phyloP scores from a whole-genome alignment of 1,139 yeast species.

The Candida neerlandica region DNA sequence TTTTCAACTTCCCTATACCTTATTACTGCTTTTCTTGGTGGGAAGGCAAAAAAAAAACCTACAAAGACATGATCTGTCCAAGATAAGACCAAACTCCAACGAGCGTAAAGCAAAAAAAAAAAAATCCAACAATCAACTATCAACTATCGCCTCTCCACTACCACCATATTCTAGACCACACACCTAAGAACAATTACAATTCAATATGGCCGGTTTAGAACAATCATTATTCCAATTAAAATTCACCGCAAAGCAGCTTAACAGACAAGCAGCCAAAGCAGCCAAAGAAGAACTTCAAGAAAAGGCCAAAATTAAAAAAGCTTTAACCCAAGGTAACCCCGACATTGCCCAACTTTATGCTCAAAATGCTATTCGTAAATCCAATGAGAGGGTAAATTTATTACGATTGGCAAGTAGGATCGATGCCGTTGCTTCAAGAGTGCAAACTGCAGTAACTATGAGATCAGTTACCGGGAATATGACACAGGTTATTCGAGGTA shows the following conservation, averaged over 20 bases:
- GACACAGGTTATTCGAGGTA: slow-evolving; percentile 90
- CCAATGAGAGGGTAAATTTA: slow-evolving; percentile 82
- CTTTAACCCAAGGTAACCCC: slow-evolving; percentile 80
- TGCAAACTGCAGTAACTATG: slow-evolving; percentile 98
- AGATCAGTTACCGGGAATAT: slow-evolving; percentile 90
- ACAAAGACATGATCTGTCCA: too few species aligned
- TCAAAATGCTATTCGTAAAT: slow-evolving; percentile 91
- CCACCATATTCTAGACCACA: too few species aligned
- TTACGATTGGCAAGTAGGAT: slow-evolving; percentile 84
- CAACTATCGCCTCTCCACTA: too few species aligned
- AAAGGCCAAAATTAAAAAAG: slow-evolving; percentile 88
- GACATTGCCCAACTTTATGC: slow-evolving; percentile 96
- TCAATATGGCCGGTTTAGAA: slow-evolving; percentile 48
- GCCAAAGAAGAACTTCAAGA: slow-evolving; percentile 89
- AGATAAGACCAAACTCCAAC: too few species aligned
- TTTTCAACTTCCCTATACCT: too few species aligned
- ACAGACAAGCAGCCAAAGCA: slow-evolving; percentile 86
- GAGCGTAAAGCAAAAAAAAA: too few species aligned
- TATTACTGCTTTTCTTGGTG: too few species aligned
- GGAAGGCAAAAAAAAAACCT: too few species aligned
- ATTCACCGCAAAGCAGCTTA: slow-evolving; percentile 92
- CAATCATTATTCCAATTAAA: slow-evolving; percentile 53
- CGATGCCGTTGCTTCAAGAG: slow-evolving; percentile 94
- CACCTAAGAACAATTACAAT: too few species aligned
- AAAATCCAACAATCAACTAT: too few species aligned